phyloP scores from a whole-genome alignment of 139 green algal species.

The Edaphochlamys debaryana region DNA sequence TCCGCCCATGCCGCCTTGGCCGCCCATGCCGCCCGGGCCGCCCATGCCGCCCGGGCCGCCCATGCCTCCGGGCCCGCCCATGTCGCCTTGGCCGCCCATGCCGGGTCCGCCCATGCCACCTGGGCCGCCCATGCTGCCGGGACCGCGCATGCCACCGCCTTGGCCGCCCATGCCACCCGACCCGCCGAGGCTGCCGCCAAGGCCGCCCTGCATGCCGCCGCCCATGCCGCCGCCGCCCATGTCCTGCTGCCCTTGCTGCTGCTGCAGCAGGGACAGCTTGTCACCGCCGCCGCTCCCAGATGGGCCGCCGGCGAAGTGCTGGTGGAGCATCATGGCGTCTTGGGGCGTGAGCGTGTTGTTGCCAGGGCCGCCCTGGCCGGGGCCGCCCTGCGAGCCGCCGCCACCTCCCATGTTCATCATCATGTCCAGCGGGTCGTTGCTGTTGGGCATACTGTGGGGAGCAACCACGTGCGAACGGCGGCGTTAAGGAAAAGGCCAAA shows the following conservation, averaged over 20 bases:
- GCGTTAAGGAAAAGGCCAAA: too few species aligned
- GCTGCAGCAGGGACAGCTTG: constrained; percentile 20
- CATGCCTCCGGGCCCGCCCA: neutral
- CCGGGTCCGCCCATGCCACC: neutral
- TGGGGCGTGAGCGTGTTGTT: constrained; percentile 10
- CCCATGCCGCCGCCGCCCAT: neutral
- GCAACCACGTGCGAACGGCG: too few species aligned
- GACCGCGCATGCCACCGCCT: too few species aligned
- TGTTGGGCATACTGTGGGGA: neutral
- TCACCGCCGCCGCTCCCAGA: neutral
- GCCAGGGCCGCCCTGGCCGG: neutral
- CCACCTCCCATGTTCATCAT: constrained; percentile 28
- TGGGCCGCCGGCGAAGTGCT: constrained; percentile 11
- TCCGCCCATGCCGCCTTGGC: neutral
- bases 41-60: neutral
- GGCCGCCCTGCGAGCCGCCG: neutral
- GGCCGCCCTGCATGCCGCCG: too few species aligned
- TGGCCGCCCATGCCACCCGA: too few species aligned
- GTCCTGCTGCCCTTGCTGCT: constrained; percentile 33
- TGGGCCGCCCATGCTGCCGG: neutral
- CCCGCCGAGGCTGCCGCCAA: too few species aligned
- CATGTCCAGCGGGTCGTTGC: constrained; percentile 18
- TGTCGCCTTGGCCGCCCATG: neutral
- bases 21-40: neutral
- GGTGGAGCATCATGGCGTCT: constrained; percentile 38